Conservation (phyloP, 1,284 basidiomycete genomes). For the Ustilago tritici region DNA sequence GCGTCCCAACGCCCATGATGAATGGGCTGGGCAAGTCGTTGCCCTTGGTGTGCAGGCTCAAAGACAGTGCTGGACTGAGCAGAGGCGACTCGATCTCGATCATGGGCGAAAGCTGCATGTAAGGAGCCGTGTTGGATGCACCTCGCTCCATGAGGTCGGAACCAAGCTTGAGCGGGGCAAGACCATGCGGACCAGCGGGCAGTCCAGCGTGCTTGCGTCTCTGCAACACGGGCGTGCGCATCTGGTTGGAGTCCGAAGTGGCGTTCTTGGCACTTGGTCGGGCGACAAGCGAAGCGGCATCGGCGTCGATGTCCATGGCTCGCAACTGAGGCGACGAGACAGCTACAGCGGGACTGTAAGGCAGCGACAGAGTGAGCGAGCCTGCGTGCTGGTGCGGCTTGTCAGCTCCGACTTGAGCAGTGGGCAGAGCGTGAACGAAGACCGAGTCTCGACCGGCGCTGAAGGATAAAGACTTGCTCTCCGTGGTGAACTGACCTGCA, state of each 20-base stretch:
- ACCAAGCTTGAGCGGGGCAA: slow-evolving; percentile 42
- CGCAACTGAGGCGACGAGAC: slow-evolving; percentile 37
- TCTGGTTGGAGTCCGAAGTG: slow-evolving; percentile 7
- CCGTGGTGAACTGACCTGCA: neutral
- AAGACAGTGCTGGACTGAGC: slow-evolving; percentile 43
- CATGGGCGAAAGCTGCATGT: slow-evolving; percentile 53
- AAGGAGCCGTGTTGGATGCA: slow-evolving; percentile 21
- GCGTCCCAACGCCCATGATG: slow-evolving; percentile 38
- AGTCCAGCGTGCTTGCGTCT: slow-evolving; percentile 42
- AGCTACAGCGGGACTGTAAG: slow-evolving; percentile 44
- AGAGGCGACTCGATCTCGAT: slow-evolving; percentile 52
- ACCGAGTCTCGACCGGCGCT: slow-evolving; percentile 45
- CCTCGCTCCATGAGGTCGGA: slow-evolving; percentile 41
- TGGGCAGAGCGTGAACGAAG: slow-evolving; percentile 61
- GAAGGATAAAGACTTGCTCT: slow-evolving; percentile 19
- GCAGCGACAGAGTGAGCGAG: slow-evolving; percentile 56
- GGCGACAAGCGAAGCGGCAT: neutral
- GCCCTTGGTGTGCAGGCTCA: slow-evolving; percentile 36
- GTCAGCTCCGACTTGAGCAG: slow-evolving; percentile 44
- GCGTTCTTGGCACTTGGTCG: slow-evolving; percentile 11
- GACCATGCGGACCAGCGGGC: slow-evolving; percentile 23
- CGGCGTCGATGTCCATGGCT: slow-evolving; percentile 25
- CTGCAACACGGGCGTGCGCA: slow-evolving; percentile 43
- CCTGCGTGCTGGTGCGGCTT: slow-evolving; percentile 56
- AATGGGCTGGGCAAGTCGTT: slow-evolving; percentile 42